Conservation (phyloP, 1,284 basidiomycete species). For the Sparassis latifolia region DNA sequence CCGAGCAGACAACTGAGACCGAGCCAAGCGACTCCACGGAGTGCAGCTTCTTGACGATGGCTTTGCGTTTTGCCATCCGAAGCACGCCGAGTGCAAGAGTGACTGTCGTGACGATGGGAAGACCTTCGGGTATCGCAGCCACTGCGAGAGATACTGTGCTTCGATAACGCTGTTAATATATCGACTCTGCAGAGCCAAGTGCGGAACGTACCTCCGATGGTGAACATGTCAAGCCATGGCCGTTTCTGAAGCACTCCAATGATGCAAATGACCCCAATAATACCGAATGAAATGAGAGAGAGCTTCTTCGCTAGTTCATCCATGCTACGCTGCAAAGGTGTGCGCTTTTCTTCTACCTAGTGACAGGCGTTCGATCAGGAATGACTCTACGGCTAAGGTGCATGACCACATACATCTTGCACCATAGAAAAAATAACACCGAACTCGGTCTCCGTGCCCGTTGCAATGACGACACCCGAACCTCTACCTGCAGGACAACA, state of each 20-base stretch:
- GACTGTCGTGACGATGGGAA: slow-evolving; percentile 96
- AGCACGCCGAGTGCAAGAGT: slow-evolving; percentile 93
- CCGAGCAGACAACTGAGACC: slow-evolving; percentile 93
- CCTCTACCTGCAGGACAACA: slow-evolving; percentile 56
- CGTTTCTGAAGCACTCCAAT: slow-evolving; percentile 84
- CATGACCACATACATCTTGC: slow-evolving; percentile 69
- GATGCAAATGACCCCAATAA: slow-evolving; percentile 91
- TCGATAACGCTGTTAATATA: slow-evolving; percentile 15
- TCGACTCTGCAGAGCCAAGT: slow-evolving; percentile 1
- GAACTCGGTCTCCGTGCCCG: slow-evolving; percentile 87
- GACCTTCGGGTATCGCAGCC: slow-evolving; percentile 93
- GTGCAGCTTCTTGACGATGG: slow-evolving; percentile 95
- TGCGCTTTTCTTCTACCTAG: slow-evolving; percentile 87
- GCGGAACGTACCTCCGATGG: slow-evolving; percentile 74
- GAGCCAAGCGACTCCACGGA: slow-evolving; percentile 93
- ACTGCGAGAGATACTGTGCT: slow-evolving; percentile 87
- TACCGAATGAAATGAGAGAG: slow-evolving; percentile 83
- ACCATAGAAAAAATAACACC: slow-evolving; percentile 98
- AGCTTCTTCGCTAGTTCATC: slow-evolving; percentile 94
- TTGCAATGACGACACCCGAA: slow-evolving; percentile 85
- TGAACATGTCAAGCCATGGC: slow-evolving; percentile 98
- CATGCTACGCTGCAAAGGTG: slow-evolving; percentile 92
- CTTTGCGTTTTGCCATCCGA: slow-evolving; percentile 90
- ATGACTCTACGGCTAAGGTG: not conserved
- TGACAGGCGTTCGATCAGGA: not conserved